phyloP scores from a whole-genome alignment of 2,329 filamentous ascomycete genomes.

The Falciphora oryzae region DNA sequence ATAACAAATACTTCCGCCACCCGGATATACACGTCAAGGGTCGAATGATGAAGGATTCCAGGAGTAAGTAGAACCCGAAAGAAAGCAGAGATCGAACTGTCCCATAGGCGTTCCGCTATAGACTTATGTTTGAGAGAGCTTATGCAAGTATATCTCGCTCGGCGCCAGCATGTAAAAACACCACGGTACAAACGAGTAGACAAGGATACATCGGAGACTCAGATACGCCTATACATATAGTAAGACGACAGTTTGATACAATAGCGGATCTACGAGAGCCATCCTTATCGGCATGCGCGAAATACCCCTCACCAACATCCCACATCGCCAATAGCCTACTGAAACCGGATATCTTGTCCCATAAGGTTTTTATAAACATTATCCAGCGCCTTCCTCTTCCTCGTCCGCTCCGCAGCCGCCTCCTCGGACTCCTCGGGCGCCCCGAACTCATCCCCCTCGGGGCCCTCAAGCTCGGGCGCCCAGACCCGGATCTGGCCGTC shows the following conservation, averaged over 20 bases:
- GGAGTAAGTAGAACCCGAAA: not conserved
- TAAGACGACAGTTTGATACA: not conserved
- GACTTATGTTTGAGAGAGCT: not conserved
- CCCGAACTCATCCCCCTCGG: conserved; percentile 41
- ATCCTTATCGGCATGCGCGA: not conserved
- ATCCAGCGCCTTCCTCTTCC: conserved; percentile 73
- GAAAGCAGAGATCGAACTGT: not conserved
- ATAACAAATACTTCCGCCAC: no score
- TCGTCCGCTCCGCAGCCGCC: conserved; percentile 41
- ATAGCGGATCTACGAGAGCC: not conserved
- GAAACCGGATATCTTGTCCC: conserved; percentile 62
- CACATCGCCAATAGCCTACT: not conserved
- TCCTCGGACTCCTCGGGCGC: conserved; percentile 36
- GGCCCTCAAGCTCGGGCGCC: conserved; percentile 49
- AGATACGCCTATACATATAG: no score
- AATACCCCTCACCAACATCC: no score
- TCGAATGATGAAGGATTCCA: no score
- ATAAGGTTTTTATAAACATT: conserved; percentile 76
- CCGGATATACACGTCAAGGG: no score
- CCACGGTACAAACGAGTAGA: no score
- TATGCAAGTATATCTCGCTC: no score
- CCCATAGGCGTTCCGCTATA: not conserved
- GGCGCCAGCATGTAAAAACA: no score
- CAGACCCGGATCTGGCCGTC: conserved; percentile 81
- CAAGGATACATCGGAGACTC: no score